phyloP scores from a whole-genome alignment of 441 rosid species.

The Gossypium schwendimanii region DNA sequence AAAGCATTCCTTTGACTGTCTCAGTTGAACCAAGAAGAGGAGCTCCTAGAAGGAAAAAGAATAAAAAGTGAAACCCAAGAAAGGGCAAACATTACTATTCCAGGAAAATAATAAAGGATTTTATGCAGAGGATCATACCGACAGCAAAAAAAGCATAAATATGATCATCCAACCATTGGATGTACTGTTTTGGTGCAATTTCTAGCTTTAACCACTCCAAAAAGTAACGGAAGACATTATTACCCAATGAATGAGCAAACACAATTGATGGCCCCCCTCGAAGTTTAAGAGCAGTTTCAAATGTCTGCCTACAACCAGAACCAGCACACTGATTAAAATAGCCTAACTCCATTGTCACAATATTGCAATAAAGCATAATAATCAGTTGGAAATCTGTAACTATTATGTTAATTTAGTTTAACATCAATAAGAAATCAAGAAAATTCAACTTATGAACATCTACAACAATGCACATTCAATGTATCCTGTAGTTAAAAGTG shows the following conservation, averaged over 20 bases:
- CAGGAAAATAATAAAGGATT: constrained; percentile 10
- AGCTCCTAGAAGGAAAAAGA: constrained; percentile 51
- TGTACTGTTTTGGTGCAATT: constrained; percentile 90
- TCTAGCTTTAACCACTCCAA: constrained; percentile 97
- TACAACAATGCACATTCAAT: not conserved
- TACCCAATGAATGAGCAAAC: constrained; percentile 97
- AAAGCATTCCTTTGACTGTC: constrained; percentile 65
- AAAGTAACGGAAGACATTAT: constrained; percentile 90
- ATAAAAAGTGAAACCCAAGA: constrained; percentile 19
- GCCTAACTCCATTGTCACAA: constrained; percentile 5
- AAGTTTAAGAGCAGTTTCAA: constrained; percentile 86
- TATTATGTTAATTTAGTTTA: not conserved
- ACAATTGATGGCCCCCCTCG: constrained; percentile 94
- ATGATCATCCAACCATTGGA: constrained; percentile 86
- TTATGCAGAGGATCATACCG: constrained; percentile 43
- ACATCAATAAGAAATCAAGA: not conserved
- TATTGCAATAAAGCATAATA: constrained; percentile 9
- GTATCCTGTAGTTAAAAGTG: not conserved
- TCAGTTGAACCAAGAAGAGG: constrained; percentile 95
- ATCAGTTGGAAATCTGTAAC: not conserved
- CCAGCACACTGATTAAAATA: constrained; percentile 13
- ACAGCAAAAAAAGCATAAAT: constrained; percentile 92
- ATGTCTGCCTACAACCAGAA: constrained; percentile 59
- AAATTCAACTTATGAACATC: not conserved
- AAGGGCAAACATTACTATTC: constrained; percentile 10